Evolutionary conservation across 2,329 filamentous ascomycete species (phyloP), one percentile per base, ranked within the genome.

Genomic region (Pseudogymnoascus sp.): DNA sequence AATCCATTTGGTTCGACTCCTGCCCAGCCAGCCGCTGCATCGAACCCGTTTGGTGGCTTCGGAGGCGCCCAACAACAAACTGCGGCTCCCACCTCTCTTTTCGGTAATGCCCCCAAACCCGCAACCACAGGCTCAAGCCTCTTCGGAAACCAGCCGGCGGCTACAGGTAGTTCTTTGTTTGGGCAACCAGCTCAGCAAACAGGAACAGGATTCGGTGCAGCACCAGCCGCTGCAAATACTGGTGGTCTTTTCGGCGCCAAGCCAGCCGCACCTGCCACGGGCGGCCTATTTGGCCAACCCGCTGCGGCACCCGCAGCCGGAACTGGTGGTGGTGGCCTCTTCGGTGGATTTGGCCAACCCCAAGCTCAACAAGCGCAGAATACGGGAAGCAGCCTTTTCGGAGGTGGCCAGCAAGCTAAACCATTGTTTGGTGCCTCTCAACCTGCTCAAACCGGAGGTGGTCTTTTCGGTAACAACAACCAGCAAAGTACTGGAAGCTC

Each of bases 371-470:
- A 69, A 67, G 61, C 71, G 65, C 72, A 74, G 68, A 66, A 72
- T 61, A 69, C 76, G 15, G 72, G 73, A 19, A 74, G 77, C 13
- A 74, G 77, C n/a, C 66, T 85, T 5, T 84, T 85, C 63, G 77
- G 79, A 12, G 69, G 67, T 34, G 80, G 82, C 65, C 76, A 76
- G 67, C 77, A 80, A 65, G 75, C 78, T 60, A 83, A 82, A 66
- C 78, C 82, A 3, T 66, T 84, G 12, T 84, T 85, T 63, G 80
- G 78, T 13, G 71, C 73, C 21, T 61, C 62, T 5, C 69, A 71
- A 57, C 66, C 76, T 56, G 76, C 77, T 57, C 66, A 74, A 28
- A 67, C 75, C 12, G 75, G 77, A 5, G 73, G 74, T 41, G 73
- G 82, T 38, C 67, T 87, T 3, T 88, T 89, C 64, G 80, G 80